phyloP scores from a whole-genome alignment of 164 flowering plant genomes.

The Sedum album region DNA sequence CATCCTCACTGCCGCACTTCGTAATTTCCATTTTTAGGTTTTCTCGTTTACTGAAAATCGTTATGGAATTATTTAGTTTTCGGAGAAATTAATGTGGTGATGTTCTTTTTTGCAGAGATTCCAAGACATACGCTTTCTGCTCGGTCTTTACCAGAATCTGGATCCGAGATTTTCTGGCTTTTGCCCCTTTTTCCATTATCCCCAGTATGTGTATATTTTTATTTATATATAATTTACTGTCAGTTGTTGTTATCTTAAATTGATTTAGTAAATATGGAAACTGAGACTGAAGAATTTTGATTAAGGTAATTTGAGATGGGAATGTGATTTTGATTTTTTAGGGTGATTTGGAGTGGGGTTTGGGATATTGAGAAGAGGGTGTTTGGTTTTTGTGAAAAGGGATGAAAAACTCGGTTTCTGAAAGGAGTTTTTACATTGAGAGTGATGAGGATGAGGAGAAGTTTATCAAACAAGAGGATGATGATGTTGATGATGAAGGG shows the following conservation, averaged over 20 bases:
- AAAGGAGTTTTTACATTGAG: constrained; percentile 63
- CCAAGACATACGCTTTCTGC: background rate
- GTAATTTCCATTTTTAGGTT: background rate
- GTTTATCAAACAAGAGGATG: constrained; percentile 17
- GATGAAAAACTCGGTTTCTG: constrained; percentile 77
- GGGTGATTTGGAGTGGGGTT: background rate
- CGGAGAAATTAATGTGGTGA: background rate
- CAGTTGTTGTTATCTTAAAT: background rate
- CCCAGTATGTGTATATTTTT: background rate
- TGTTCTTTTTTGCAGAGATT: background rate
- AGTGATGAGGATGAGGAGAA: constrained; percentile 60
- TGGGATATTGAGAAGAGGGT: background rate
- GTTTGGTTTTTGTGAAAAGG: constrained; percentile 8
- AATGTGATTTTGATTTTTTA: background rate
- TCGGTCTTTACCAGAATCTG: background rate
- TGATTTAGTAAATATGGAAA: background rate
- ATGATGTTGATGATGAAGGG: constrained; percentile 33
- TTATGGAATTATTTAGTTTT: background rate
- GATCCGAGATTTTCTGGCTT: background rate
- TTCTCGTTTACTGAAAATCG: background rate
- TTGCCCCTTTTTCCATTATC: background rate
- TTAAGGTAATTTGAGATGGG: background rate
- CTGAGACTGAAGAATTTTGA: background rate
- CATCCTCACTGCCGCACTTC: background rate
- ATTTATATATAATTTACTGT: too few species aligned